These are phyloP conservation scores for Plasmodium gaboni DNA, from an alignment of 169 alveolate genomes.

Conservation along the genomic window DNA sequence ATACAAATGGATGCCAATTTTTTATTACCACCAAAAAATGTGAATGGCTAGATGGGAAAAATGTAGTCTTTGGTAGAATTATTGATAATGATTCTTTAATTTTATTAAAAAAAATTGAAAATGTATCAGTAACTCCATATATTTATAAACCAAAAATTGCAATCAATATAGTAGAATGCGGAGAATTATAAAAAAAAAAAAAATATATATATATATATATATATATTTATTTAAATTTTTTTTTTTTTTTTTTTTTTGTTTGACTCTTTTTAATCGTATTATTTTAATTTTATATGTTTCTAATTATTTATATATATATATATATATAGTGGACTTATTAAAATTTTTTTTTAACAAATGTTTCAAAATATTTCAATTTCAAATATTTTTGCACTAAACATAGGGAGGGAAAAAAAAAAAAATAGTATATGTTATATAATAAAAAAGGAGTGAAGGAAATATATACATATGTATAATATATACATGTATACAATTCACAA, in stretches of 20 bases:
- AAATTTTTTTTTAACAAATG: constrained; percentile 1
- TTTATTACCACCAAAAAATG: constrained; percentile 95
- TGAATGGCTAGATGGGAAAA: constrained; percentile 97
- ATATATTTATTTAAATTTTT: too few relatives aligned
- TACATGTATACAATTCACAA: too few relatives aligned
- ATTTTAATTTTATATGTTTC: too few relatives aligned
- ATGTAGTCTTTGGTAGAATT: constrained; percentile 95
- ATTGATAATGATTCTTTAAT: constrained; percentile 87
- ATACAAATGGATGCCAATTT: constrained; percentile 97
- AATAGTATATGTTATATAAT: not conserved
- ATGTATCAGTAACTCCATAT: constrained; percentile 88
- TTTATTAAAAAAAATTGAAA: constrained; percentile 88
- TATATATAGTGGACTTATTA: not conserved
- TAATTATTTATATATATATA: too few relatives aligned
- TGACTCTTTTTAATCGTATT: too few relatives aligned
- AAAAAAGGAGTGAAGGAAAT: not conserved
- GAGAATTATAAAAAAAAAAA: constrained; percentile 77
- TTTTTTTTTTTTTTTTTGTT: too few relatives aligned
- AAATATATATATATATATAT: not conserved
- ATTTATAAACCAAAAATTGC: constrained; percentile 85
- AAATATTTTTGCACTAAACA: not conserved
- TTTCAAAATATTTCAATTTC: constrained; percentile 1
- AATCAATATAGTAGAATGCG: constrained; percentile 81
- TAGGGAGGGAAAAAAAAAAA: not conserved
- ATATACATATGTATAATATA: not conserved